Base-by-base conservation (phyloP, 306 rosid species). In the Purshia tridentata region DNA sequence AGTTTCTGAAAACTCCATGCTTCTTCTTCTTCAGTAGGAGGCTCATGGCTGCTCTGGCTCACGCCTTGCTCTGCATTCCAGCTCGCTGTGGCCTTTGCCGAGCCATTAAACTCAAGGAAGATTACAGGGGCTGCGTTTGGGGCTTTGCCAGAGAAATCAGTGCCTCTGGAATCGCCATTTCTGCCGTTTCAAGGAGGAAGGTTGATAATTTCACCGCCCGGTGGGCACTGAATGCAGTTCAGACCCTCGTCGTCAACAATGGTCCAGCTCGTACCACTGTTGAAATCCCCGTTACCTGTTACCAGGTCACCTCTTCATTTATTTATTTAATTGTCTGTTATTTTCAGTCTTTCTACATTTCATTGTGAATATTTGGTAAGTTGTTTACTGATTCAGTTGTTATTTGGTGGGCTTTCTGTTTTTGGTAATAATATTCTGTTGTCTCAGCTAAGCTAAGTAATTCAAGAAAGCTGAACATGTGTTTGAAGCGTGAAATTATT, bases 241-340 rank as follows among this genome's bases (percentile, higher is more conserved):
- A 85, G 57, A 78, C 77, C 16, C 73, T 81, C 83, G 67, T 72
- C 84, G 66, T 77, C 37, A 78, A 89, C 60, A 81, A 58, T 72
- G 39, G 73, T 9, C 70, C 65, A 35, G 35, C 70, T 71, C 65
- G 68, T 74, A 52, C 86, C 63, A 64, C 77, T 4, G 75, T 79
- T 75, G 96, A 94, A 79, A 85, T 94, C 55, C 96, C 95, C 2
- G 86, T 94, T 65, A 84, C 90, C 55, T 94, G 93, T 72, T 87
- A 81, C 67, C 96, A 89, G 98, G 98, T 88, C 62, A 82, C 67
- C 22, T 5, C 23, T 54, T 54, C 52, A 40, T 19, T 70, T 52
- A 13, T 29, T 44, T 44, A 44, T 9, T 5, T 6, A 44, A 1
- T 44, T 44, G 4, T 44, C 6, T 16, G 8, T 41, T 62, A 16